Evolutionary conservation across 345 rosid genomes (phyloP), one percentile per base, ranked within the genome.

Genomic region (Leavenworthia alabamica): DNA sequence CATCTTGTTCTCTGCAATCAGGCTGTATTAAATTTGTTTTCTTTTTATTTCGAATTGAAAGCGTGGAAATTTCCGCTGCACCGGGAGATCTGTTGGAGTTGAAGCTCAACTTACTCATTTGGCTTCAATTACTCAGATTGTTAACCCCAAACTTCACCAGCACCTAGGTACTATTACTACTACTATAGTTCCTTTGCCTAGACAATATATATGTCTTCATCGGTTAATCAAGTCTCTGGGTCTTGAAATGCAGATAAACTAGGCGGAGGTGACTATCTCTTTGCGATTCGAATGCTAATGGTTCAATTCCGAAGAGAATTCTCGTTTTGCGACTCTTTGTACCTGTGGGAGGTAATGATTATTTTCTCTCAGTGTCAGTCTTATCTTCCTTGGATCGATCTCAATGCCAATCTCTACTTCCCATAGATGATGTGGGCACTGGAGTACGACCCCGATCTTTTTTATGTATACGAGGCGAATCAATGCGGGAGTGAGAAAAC

Each of bases 361-460:
- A 42, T 29, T 37, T 27, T 61, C 4, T 45, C 62, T 27, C 61
- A 8, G 13, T 47, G 36, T 39, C 39, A 33, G n/a, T 19, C 14
- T 13, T 19, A 39, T 66, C 66, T 35, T 49, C 42, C 42, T 29
- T 43, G 63, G 15, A 24, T 56, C 42, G 48, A 52, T 52, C 56
- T 62, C 24, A 43, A 3, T 27, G 36, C 3, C 3, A 43, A 50
- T 42, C 24, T 3, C 3, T 51, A 13, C n/a, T 52, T 59, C 42
- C 11, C 5, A 56, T 80, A 93, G 99, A 93, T 93, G 99, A 93
- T 93, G 99, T 93, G 99, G 97, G 97, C 99, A n/a, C 83, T 93
- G 16, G 97, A 93, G 66, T 93, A 87, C 23, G 96, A 93, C 61
- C 99, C 99, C 1, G 86, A 84, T 53, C 64, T 84, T 69, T 89